phyloP scores from a whole-genome alignment of 768 basidiomycete species.

The Macrolepiota fuliginosa region DNA sequence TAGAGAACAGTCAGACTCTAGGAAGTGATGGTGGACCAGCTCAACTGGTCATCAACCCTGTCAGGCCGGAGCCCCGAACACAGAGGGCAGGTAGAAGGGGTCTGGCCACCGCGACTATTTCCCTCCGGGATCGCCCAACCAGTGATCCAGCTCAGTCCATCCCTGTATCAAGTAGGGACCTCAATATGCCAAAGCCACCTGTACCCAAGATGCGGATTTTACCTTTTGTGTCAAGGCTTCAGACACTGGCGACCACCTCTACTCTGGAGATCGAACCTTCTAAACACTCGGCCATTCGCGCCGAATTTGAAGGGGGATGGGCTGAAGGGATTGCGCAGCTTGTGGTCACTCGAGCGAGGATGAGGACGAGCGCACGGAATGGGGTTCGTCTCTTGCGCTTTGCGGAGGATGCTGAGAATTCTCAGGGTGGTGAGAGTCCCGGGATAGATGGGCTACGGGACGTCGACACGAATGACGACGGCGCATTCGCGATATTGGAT shows the following conservation, averaged over 20 bases:
- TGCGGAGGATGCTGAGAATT: constrained; percentile 20
- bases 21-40: constrained; percentile 13
- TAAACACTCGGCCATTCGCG: constrained; percentile 37
- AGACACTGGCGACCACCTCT: constrained; percentile 46
- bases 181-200: constrained; percentile 9
- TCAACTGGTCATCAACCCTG: constrained; percentile 1
- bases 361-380: constrained; percentile 45
- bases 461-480: constrained; percentile 27
- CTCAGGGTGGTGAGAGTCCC: constrained; percentile 17
- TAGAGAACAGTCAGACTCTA: constrained; percentile 7
- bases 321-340: constrained; percentile 54
- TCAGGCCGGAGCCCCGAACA: constrained; percentile 16
- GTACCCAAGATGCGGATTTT: constrained; percentile 50
- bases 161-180: constrained; percentile 6
- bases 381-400: constrained; percentile 44
- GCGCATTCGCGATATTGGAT: constrained; percentile 21
- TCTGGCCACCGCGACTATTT: constrained; percentile 64
- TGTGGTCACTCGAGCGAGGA: constrained; percentile 41
- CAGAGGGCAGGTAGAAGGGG: constrained; percentile 52
- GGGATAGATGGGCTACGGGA: constrained; percentile 36
- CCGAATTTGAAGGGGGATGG: constrained; percentile 64
- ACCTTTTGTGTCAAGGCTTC: constrained; percentile 49
- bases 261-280: constrained; percentile 27
- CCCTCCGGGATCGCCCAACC: constrained; percentile 38
- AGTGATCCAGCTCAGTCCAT: constrained; percentile 8